Percentiles rank a stretch among this genome's conserved stretches.
These are phyloP conservation scores for Galeopsis tetrahit DNA, from an alignment of 257 asterid species.

Conservation along the genomic window DNA sequence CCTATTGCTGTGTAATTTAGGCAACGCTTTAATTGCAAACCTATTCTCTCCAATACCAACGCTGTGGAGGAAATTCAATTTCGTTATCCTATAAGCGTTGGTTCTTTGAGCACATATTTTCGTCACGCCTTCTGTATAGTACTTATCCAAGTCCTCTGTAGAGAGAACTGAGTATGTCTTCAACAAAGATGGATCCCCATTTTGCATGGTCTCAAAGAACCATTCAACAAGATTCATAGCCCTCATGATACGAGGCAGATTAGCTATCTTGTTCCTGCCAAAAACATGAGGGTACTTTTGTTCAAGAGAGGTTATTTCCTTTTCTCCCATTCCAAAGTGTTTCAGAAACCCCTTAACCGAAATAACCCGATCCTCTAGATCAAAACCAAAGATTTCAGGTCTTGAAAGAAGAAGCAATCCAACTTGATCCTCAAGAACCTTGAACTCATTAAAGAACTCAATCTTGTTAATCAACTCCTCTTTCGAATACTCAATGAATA, in stretches of 20 bases:
- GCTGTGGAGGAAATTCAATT: conserved; percentile 57
- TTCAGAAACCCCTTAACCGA: conserved; percentile 52
- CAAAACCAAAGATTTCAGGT: conserved; percentile 51
- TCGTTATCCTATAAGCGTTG: conserved; percentile 31
- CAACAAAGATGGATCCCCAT: conserved; percentile 49
- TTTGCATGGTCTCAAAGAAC: conserved; percentile 62
- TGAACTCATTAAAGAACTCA: conserved; percentile 51
- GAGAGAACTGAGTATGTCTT: conserved; percentile 36
- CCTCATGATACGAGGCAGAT: conserved; percentile 57
- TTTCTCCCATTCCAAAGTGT: conserved; percentile 48
- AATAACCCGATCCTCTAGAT: conserved; percentile 45
- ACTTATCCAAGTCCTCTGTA: conserved; percentile 45
- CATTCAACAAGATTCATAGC: conserved; percentile 62
- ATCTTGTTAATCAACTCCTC: conserved; percentile 54
- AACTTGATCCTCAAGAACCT: conserved; percentile 49
- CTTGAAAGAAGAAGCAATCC: conserved; percentile 58
- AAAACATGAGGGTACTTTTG: conserved; percentile 60
- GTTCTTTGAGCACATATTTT: conserved; percentile 47
- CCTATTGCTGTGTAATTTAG: conserved; percentile 42
- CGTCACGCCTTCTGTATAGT: conserved; percentile 40
- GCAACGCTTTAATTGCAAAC: conserved; percentile 49
- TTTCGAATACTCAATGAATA: conserved; percentile 53
- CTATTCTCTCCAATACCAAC: conserved; percentile 70
- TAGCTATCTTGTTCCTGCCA: conserved; percentile 65
- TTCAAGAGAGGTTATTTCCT: conserved; percentile 43